Conservation (phyloP, 208 protist species). For the Trypanosoma platydactyli region DNA sequence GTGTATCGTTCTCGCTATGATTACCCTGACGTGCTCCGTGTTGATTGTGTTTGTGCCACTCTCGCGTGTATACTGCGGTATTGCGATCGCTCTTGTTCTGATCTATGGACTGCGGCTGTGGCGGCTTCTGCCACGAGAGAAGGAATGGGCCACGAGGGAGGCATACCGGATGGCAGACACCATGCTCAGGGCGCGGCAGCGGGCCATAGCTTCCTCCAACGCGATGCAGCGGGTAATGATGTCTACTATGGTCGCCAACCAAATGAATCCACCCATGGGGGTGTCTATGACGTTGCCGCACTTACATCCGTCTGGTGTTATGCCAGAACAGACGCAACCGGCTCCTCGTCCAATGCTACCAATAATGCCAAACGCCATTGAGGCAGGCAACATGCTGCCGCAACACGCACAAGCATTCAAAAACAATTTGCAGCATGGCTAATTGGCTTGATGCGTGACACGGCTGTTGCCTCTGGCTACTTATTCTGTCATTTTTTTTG, state of each 20-base stretch:
- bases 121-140: constrained; percentile 50
- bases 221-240: not conserved
- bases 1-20: not conserved
- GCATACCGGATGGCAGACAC: constrained; percentile 17
- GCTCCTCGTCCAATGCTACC: not conserved
- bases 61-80: constrained; percentile 37
- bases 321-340: not conserved
- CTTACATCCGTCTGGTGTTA: not conserved
- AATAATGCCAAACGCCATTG: not conserved
- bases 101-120: constrained; percentile 47
- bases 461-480: not conserved
- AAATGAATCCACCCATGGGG: not conserved
- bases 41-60: constrained; percentile 29
- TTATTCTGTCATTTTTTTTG: not conserved
- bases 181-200: constrained; percentile 1
- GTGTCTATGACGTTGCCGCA: too few relatives aligned
- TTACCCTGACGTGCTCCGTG: constrained; percentile 24
- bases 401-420: not conserved
- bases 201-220: not conserved
- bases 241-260: not conserved
- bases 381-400: constrained; percentile 6
- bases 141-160: constrained; percentile 5
- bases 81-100: constrained; percentile 29
- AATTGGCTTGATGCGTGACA: not conserved
- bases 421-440: not conserved